Base-by-base conservation (phyloP, 257 asterid genomes). In the Eustoma russellianum region DNA sequence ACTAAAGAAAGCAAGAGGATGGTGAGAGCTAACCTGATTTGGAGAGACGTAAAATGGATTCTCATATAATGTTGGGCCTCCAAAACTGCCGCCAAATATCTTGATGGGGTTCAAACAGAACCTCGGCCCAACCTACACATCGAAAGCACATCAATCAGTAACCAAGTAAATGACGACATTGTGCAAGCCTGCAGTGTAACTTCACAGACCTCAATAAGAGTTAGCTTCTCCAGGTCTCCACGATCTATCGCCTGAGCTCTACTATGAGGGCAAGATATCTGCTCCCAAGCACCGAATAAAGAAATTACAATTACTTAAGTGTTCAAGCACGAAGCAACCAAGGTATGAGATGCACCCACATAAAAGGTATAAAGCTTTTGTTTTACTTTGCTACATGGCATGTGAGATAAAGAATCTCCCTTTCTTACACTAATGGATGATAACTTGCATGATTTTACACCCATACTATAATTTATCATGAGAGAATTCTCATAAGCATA, bases 81-180 rank as follows among this genome's bases (percentile, higher is more conserved):
- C 97, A 64, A 92, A 88, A 70, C 97, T 92, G 56, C 97, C 99
- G 34, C 94, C 88, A 58, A 92, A 88, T 50, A 92, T 61, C 77
- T 92, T 92, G 40, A 92, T 85, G 1, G 99, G 97, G 60, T 88
- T 92, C 75, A 92, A 67, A 68, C 95, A 92, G 69, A 88, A 92
- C 63, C 97, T 81, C 52, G 97, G 97, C 60, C 99, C 99, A 69
- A 88, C 97, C 99, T 92, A 60, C 51, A 48, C 56, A 70, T 33
- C 38, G 41, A 48, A 55, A 48, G 12, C 13, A 16, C 9, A 52
- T 57, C 16, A 43, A 16, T 33, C 8, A 18, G 13, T n/a, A 5
- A 46, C 4, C 10, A 56, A 28, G 57, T 16, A 52, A 49, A 33
- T 12, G 24, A 56, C 34, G 8, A 4, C 51, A 24, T 34, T 12